A percentile compares a stretch with the other conserved stretches of the same genome.
Conservation (phyloP, 768 basidiomycete species). For the Hygrophorus pudorinus region DNA sequence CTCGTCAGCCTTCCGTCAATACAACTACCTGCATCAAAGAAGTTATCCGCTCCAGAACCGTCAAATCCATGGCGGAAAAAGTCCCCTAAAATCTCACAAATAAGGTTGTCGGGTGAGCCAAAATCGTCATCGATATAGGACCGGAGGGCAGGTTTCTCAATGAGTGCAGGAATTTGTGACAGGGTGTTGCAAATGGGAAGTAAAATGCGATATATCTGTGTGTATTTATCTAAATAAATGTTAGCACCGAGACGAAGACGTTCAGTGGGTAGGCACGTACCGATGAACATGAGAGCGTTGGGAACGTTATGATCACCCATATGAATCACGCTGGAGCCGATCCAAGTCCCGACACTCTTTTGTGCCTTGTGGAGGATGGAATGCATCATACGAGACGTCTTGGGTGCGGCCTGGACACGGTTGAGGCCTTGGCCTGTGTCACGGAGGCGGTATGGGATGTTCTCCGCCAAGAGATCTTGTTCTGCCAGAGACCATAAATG, state of each 20-base stretch:
- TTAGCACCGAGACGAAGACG: background rate
- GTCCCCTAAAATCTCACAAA: slow-evolving; percentile 65
- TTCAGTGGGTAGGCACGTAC: background rate
- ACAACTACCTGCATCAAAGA: slow-evolving; percentile 78
- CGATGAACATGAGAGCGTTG: slow-evolving; percentile 81
- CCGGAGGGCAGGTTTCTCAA: slow-evolving; percentile 56
- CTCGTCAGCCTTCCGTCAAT: slow-evolving; percentile 83
- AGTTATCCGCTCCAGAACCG: slow-evolving; percentile 86
- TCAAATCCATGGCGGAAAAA: slow-evolving; percentile 87
- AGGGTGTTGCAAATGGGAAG: slow-evolving; percentile 81
- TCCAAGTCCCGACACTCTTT: slow-evolving; percentile 71
- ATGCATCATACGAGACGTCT: slow-evolving; percentile 88
- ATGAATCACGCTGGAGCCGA: slow-evolving; percentile 80
- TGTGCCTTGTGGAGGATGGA: slow-evolving; percentile 78
- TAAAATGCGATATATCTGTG: slow-evolving; percentile 84
- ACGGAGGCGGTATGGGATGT: slow-evolving; percentile 64
- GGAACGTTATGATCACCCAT: slow-evolving; percentile 86
- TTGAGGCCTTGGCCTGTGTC: slow-evolving; percentile 90
- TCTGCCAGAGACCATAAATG: slow-evolving; percentile 77
- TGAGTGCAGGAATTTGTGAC: slow-evolving; percentile 56
- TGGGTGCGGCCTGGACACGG: slow-evolving; percentile 78
- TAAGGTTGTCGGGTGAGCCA: slow-evolving; percentile 61
- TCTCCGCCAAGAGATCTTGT: slow-evolving; percentile 72
- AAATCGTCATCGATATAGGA: slow-evolving; percentile 79
- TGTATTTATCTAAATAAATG: slow-evolving; percentile 54